Base-by-base conservation (phyloP, 2,329 filamentous ascomycete genomes). In the Ceratocystiopsis brevicomis region DNA sequence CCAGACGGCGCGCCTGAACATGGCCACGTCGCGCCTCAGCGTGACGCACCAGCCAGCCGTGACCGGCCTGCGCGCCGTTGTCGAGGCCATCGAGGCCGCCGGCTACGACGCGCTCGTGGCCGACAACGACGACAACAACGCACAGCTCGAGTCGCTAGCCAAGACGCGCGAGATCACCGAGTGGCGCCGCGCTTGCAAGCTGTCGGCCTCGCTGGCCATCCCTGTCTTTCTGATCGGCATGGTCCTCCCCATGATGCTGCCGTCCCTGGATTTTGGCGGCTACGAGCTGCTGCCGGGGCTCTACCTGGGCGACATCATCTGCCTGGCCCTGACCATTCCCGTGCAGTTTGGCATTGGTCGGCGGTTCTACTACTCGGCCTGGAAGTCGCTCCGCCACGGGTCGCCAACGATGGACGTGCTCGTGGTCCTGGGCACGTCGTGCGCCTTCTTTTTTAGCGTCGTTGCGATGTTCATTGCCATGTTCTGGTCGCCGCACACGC, bases 331-430 rank as follows among this genome's bases (percentile, higher is more conserved):
- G 41, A 96, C 90, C 12, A 76, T 94, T 52, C 90, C 90, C 32
- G 79, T 98, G 10, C 90, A 98, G 59, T 98, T 98, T 54, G 90
- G 90, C 51, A 84, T 98, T 54, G 90, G 90, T 49, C 86, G 78
- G 61, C 81, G 90, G 14, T 98, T 96, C 58, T 98, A 98, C 57
- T 59, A 80, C 46, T 90, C 85, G 21, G 87, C 88, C n/a, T 96
- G 74, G 63, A 94, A 92, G 58, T 94, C 86, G 1, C 59, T 98
- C 52, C 85, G 81, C 60, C 90, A 98, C 58, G 74, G 77, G 17
- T 82, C 87, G 6, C 88, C 90, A 0, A 98, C 90, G 1, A 98
- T 98, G 90, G 90, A 98, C 57, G 90, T 96, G 1, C 69, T 98
- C 18, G 83, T 98, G 43, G 83, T 94, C 45, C 65, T 98, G 16